phyloP scores from a whole-genome alignment of 306 rosid species.

The Hylodesmum podocarpum region DNA sequence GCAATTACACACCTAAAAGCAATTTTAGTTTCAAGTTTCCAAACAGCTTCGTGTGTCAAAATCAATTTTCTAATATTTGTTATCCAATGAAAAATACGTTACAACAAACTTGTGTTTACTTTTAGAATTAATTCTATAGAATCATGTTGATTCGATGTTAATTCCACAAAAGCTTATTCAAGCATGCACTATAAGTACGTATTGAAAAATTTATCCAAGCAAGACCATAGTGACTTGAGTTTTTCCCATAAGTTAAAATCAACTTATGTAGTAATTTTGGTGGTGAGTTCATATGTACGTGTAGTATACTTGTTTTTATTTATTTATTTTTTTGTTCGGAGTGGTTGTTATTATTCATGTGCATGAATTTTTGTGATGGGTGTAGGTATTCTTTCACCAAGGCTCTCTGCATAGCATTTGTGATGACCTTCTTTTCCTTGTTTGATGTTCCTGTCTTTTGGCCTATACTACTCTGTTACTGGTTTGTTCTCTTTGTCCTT shows the following conservation, averaged over 20 bases:
- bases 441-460: slow-evolving; percentile 92
- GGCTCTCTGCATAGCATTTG: slow-evolving; percentile 46
- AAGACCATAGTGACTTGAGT: no score
- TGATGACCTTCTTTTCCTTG: slow-evolving; percentile 79
- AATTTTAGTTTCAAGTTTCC: neutral
- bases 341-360: no score
- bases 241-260: no score
- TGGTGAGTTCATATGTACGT: no score
- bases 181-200: no score
- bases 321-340: no score
- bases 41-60: neutral
- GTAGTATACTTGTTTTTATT: no score
- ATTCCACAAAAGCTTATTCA: no score
- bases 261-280: no score
- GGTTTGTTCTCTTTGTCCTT: slow-evolving; percentile 81
- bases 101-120: neutral
- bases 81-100: neutral
- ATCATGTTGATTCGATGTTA: neutral
- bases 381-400: no score
- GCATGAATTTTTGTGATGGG: no score
- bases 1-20: neutral
- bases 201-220: no score
- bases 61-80: neutral
- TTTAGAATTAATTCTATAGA: neutral
- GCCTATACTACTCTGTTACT: slow-evolving; percentile 85